Percentiles rank a stretch among this genome's conserved stretches.
These are phyloP conservation scores for Apiotrichum domesticum DNA, from an alignment of 1,284 basidiomycete genomes.

Conservation along the genomic window DNA sequence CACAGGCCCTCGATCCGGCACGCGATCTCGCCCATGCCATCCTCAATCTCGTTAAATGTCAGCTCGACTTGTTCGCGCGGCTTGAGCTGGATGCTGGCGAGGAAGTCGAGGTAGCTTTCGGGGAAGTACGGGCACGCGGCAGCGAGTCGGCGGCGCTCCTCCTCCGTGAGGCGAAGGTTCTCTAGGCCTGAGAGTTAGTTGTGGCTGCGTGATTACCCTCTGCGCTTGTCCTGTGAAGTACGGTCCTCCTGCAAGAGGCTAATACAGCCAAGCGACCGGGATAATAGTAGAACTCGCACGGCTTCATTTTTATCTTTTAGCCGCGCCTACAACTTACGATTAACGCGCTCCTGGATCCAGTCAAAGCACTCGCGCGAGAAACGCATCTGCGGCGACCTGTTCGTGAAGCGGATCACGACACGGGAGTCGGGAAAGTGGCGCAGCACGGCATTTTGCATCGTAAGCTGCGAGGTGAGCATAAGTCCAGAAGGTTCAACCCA, in stretches of 20 bases:
- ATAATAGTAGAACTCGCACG: too few species aligned
- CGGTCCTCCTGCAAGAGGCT: too few species aligned
- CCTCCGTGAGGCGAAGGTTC: slow-evolving; percentile 56
- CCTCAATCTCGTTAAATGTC: slow-evolving; percentile 52
- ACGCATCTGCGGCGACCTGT: slow-evolving; percentile 63
- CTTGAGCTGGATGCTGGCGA: slow-evolving; percentile 64
- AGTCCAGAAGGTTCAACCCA: background rate
- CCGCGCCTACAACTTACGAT: slow-evolving; percentile 55
- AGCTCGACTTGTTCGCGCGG: slow-evolving; percentile 70
- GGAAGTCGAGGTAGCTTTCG: slow-evolving; percentile 67
- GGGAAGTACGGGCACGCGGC: slow-evolving; percentile 70
- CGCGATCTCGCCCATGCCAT: slow-evolving; percentile 59
- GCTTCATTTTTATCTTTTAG: too few species aligned
- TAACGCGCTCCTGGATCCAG: slow-evolving; percentile 59
- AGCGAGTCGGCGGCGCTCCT: slow-evolving; percentile 66
- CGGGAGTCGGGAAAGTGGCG: slow-evolving; percentile 67
- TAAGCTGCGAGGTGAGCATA: slow-evolving; percentile 56
- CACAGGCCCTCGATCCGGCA: slow-evolving; percentile 73
- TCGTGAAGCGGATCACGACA: slow-evolving; percentile 70
- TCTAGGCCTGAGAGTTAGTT: slow-evolving; percentile 56
- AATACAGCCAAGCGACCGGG: too few species aligned
- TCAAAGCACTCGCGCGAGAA: slow-evolving; percentile 70
- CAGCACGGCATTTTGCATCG: slow-evolving; percentile 93
- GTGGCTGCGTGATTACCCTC: background rate
- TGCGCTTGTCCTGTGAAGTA: too few species aligned